These are phyloP conservation scores for Aspergillus eucalypticola DNA, from an alignment of 2,329 filamentous ascomycete species.

Conservation along the genomic window DNA sequence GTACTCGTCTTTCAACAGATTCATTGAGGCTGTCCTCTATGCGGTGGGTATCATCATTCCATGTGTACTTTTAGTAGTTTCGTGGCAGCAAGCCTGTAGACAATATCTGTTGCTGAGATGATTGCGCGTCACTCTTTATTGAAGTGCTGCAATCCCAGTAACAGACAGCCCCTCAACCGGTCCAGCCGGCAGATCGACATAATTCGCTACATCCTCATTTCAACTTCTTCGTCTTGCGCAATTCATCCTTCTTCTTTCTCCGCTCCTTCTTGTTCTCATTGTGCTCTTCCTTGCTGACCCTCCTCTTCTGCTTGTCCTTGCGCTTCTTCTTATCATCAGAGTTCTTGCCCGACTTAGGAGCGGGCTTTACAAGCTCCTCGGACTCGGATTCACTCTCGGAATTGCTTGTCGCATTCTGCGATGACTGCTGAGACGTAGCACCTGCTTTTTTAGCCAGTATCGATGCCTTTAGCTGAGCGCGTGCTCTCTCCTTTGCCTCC, in stretches of 20 bases:
- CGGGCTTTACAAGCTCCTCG: slow-evolving; percentile 4
- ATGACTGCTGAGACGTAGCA: slow-evolving; percentile 26
- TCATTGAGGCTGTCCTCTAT: too few relatives aligned
- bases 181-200: slow-evolving; percentile 9
- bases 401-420: slow-evolving; percentile 14
- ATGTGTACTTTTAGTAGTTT: too few relatives aligned
- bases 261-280: slow-evolving; percentile 41
- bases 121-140: not conserved
- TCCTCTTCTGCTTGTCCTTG: slow-evolving; percentile 30
- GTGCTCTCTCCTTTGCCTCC: slow-evolving; percentile 53
- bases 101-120: too few relatives aligned
- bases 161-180: not conserved
- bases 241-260: slow-evolving; percentile 15
- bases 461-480: slow-evolving; percentile 51
- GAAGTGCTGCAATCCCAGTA: not conserved
- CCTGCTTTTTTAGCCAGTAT: slow-evolving; percentile 43
- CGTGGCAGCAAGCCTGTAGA: too few relatives aligned
- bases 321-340: slow-evolving; percentile 29
- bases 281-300: slow-evolving; percentile 29
- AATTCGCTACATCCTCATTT: slow-evolving; percentile 19
- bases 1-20: too few relatives aligned
- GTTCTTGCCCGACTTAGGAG: slow-evolving; percentile 6
- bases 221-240: slow-evolving; percentile 30
- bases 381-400: slow-evolving; percentile 19
- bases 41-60: too few relatives aligned